phyloP scores from a whole-genome alignment of 768 basidiomycete species.

The Auricularia heimuer region DNA sequence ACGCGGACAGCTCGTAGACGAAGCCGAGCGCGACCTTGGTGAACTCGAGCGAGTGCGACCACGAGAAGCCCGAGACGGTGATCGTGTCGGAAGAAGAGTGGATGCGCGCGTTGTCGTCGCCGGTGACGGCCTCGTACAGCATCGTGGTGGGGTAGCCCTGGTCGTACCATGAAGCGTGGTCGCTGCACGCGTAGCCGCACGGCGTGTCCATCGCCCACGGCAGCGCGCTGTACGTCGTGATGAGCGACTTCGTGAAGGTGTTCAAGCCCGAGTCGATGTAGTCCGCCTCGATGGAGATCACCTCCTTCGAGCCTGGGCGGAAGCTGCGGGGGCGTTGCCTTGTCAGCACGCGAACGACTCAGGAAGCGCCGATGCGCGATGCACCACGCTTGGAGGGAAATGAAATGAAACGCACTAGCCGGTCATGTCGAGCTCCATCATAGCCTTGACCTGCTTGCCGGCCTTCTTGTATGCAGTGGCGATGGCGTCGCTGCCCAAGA shows the following conservation, averaged over 20 bases:
- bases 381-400: not conserved
- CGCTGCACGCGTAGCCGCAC: conserved; percentile 28
- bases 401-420: conserved; percentile 13
- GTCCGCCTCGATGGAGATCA: conserved; percentile 1
- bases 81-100: conserved; percentile 24
- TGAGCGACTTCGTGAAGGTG: conserved; percentile 21
- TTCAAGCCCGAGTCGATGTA: conserved; percentile 16
- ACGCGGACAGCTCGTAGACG: conserved; percentile 39
- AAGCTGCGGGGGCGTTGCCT: conserved; percentile 20
- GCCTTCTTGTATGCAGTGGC: conserved; percentile 24
- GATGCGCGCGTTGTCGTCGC: conserved; percentile 34
- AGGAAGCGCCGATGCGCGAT: too few species aligned
- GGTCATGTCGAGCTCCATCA: conserved; percentile 16
- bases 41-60: conserved; percentile 45
- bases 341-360: too few species aligned
- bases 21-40: conserved; percentile 51
- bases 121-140: conserved; percentile 34
- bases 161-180: conserved; percentile 21
- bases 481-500: conserved; percentile 25
- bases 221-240: conserved; percentile 23
- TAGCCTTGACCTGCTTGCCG: conserved; percentile 24
- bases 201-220: conserved; percentile 15
- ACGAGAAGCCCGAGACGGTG: conserved; percentile 30
- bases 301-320: conserved; percentile 30
- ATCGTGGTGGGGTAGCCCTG: conserved; percentile 10